Conservation (phyloP, 2,329 filamentous ascomycete species). For the Xylaria polymorpha region DNA sequence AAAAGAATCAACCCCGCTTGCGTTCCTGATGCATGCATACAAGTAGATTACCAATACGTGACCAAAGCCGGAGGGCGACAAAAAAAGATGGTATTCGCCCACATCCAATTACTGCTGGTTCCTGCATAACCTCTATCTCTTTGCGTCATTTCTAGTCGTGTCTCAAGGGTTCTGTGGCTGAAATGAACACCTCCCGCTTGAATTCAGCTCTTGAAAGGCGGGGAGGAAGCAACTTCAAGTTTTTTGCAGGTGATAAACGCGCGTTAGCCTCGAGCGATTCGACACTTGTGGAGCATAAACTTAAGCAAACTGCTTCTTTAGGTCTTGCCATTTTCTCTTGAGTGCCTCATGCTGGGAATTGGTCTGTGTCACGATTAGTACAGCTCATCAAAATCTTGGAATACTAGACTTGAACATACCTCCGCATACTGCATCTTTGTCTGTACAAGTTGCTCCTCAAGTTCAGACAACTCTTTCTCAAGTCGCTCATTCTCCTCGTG, state of each 20-base stretch:
- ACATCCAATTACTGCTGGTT: constrained; percentile 36
- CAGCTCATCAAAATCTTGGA: not conserved
- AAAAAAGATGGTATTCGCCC: constrained; percentile 26
- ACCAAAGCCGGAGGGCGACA: constrained; percentile 8
- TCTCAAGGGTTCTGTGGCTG: not conserved
- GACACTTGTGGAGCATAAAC: constrained; percentile 2
- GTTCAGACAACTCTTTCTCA: constrained; percentile 89
- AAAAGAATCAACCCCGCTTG: constrained; percentile 6
- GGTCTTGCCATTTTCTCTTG: constrained; percentile 80
- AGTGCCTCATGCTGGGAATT: constrained; percentile 78
- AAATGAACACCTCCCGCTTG: not conserved
- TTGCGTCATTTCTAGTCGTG: constrained; percentile 18
- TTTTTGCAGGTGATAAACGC: constrained; percentile 5
- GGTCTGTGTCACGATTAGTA: constrained; percentile 62
- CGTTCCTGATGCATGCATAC: constrained; percentile 30
- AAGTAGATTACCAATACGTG: constrained; percentile 31
- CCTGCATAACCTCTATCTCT: constrained; percentile 16
- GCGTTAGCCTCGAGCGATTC: not conserved
- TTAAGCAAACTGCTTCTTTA: constrained; percentile 69
- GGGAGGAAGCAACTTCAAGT: not conserved
- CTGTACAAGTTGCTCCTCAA: constrained; percentile 91
- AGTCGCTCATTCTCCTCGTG: constrained; percentile 91
- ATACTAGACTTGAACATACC: constrained; percentile 68
- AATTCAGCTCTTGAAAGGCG: constrained; percentile 20
- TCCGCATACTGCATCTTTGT: constrained; percentile 97